A percentile compares a stretch with the other conserved stretches of the same genome.
phyloP scores from a whole-genome alignment of 768 basidiomycete genomes.

The Leucogyrophana mollusca region DNA sequence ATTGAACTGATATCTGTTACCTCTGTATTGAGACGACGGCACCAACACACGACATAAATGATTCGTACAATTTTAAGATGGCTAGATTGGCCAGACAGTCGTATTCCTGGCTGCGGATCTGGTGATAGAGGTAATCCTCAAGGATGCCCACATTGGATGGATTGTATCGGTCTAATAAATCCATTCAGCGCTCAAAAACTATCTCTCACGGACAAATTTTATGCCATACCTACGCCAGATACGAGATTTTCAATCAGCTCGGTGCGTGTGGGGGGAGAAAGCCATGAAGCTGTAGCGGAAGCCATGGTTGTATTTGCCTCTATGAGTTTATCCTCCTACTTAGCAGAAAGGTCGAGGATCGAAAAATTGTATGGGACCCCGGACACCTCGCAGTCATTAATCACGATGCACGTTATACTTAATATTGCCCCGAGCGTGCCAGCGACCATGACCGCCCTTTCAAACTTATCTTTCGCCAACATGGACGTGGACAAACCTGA shows the following conservation, averaged over 20 bases:
- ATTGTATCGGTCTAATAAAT: conserved; percentile 85
- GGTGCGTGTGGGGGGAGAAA: conserved; percentile 73
- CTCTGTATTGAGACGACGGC: not conserved
- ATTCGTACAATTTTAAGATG: conserved; percentile 81
- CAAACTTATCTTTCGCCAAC: no score
- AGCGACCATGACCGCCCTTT: no score
- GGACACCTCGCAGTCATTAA: conserved; percentile 9
- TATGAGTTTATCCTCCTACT: conserved; percentile 4
- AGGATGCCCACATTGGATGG: conserved; percentile 90
- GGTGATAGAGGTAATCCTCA: conserved; percentile 95
- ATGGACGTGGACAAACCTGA: no score
- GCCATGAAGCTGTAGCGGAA: conserved; percentile 58
- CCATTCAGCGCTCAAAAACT: conserved; percentile 2
- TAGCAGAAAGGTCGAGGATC: conserved; percentile 1
- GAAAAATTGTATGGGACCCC: conserved; percentile 5
- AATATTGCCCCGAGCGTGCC: no score
- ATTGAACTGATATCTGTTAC: conserved; percentile 89
- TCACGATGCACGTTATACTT: no score
- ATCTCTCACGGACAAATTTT: not conserved
- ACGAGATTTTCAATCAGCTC: conserved; percentile 90
- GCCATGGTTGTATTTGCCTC: conserved; percentile 17
- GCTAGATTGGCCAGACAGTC: conserved; percentile 95
- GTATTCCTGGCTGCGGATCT: conserved; percentile 88
- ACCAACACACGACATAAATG: conserved; percentile 1
- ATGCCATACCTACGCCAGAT: conserved; percentile 76